Conservation (phyloP, 345 rosid species). For the Lepidium aucheri region DNA sequence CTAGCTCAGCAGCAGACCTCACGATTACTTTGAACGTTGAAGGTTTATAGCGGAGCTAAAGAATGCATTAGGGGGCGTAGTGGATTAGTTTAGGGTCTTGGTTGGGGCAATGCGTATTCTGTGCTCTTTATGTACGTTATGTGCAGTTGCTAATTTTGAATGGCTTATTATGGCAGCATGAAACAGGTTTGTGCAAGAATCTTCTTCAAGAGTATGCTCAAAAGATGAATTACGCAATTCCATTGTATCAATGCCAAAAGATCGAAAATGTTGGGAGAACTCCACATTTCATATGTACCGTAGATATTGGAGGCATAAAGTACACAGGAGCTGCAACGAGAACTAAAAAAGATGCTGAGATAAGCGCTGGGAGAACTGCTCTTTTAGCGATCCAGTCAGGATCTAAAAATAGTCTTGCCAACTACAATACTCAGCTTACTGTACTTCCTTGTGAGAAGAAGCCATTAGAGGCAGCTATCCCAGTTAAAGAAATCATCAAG, state of each 20-base stretch:
- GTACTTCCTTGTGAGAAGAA: conserved; percentile 73
- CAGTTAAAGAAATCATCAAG: conserved; percentile 28
- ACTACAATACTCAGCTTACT: conserved; percentile 42
- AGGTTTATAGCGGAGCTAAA: background rate
- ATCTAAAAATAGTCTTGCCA: conserved; percentile 24
- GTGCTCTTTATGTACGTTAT: background rate
- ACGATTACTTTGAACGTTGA: background rate
- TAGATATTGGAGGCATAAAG: conserved; percentile 76
- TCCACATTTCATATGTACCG: conserved; percentile 44
- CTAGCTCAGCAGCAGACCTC: background rate
- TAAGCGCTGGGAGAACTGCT: conserved; percentile 91
- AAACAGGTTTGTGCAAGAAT: conserved; percentile 83
- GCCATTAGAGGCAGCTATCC: conserved; percentile 29
- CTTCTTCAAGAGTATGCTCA: conserved; percentile 92
- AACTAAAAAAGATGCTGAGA: conserved; percentile 82
- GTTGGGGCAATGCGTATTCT: background rate
- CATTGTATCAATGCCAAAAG: conserved; percentile 50
- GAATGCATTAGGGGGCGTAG: background rate
- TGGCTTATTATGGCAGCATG: conserved; percentile 44
- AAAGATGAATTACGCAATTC: conserved; percentile 88
- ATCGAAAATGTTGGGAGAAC: conserved; percentile 36
- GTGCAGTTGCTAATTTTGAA: conserved; percentile 5
- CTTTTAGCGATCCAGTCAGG: conserved; percentile 54
- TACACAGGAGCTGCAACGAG: conserved; percentile 70
- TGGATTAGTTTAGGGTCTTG: background rate